A percentile compares a stretch with the other conserved stretches of the same genome.
Conservation (phyloP, 257 asterid genomes). For the Paraleonurus japonicus region DNA sequence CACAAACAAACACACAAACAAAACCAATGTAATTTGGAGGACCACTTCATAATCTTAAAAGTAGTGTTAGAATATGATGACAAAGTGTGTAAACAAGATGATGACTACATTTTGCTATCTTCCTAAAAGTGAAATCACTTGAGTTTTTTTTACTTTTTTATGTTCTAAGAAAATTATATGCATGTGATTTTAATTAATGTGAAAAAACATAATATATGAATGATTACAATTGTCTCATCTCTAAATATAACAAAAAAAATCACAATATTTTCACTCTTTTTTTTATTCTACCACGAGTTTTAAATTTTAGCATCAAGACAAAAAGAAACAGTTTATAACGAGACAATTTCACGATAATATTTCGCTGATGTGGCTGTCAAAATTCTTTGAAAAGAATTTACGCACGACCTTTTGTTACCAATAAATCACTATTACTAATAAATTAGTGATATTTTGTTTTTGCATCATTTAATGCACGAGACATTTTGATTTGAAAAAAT, state of each 20-base stretch:
- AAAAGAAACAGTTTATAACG: too few relatives aligned
- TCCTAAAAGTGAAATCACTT: conserved; percentile 18
- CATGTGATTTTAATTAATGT: neutral
- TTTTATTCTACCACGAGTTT: neutral
- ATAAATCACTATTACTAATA: too few relatives aligned
- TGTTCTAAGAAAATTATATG: neutral
- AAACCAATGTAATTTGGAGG: conserved; percentile 27
- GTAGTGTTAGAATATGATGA: conserved; percentile 30
- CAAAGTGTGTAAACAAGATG: conserved; percentile 32
- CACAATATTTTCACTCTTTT: neutral
- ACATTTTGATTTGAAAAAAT: too few relatives aligned
- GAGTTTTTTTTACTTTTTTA: neutral
- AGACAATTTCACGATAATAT: too few relatives aligned
- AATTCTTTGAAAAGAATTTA: too few relatives aligned
- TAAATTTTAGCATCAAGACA: neutral
- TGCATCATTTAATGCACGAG: too few relatives aligned
- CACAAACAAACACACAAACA: conserved; percentile 16
- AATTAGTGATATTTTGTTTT: too few relatives aligned
- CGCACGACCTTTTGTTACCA: too few relatives aligned
- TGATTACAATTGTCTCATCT: conserved; percentile 25
- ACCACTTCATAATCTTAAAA: conserved; percentile 40
- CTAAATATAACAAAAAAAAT: neutral
- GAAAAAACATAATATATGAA: neutral
- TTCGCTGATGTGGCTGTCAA: neutral
- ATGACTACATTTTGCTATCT: conserved; percentile 21